Conservation (phyloP, 495 filamentous ascomycete species). For the Tuber aestivum region DNA sequence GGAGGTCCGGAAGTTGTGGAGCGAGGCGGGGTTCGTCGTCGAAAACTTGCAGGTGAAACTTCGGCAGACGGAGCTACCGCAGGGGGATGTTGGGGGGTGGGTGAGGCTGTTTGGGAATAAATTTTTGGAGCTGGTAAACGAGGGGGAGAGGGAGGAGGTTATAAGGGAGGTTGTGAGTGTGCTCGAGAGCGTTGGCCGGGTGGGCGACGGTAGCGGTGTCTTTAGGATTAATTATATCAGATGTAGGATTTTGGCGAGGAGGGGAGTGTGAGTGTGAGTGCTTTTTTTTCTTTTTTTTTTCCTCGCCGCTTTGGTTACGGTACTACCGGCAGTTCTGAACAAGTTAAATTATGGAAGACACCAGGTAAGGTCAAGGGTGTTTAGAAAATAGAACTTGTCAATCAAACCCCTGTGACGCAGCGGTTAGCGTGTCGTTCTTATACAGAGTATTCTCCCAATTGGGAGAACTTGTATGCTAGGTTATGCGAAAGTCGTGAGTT, state of each 20-base stretch:
- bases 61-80: conserved; percentile 57
- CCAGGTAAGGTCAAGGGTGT: background rate
- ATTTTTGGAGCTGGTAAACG: conserved; percentile 51
- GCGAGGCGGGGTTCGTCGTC: conserved; percentile 55
- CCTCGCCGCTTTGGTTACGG: background rate
- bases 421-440: conserved; percentile 41
- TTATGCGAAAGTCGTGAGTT: conserved; percentile 41
- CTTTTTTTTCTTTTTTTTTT: background rate
- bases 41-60: conserved; percentile 59
- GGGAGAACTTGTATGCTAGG: conserved; percentile 39
- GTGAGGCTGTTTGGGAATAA: conserved; percentile 56
- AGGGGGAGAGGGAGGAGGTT: conserved; percentile 50
- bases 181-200: conserved; percentile 51
- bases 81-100: conserved; percentile 58
- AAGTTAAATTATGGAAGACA: background rate
- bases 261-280: conserved; percentile 36
- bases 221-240: conserved; percentile 66
- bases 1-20: conserved; percentile 49
- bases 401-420: conserved; percentile 38
- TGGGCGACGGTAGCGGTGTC: conserved; percentile 50
- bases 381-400: background rate
- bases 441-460: conserved; percentile 37
- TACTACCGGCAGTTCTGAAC: no score
- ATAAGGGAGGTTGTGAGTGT: conserved; percentile 56
- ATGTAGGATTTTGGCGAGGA: conserved; percentile 59